These are phyloP conservation scores for Phlyctochytrium planicorne DNA, from an alignment of 192 early-diverging fungal species.

Conservation along the genomic window DNA sequence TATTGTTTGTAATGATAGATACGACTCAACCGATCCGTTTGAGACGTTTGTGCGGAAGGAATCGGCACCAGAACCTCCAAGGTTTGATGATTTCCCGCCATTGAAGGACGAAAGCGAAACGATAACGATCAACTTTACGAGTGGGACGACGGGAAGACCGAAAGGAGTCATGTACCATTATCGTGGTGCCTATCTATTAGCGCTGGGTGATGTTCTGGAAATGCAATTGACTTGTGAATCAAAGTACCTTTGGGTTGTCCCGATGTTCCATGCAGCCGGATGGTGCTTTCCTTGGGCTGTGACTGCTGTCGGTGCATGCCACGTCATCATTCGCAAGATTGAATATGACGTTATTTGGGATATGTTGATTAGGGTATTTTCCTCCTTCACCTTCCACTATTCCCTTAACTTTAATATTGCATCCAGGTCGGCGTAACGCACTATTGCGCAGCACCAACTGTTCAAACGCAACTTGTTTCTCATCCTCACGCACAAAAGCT, in stretches of 20 bases:
- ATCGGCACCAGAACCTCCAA: slow-evolving; percentile 23
- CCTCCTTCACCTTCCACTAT: no score
- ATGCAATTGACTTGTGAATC: slow-evolving; percentile 41
- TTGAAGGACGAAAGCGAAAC: slow-evolving; percentile 44
- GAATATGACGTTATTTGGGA: slow-evolving; percentile 60
- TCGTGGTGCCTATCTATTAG: slow-evolving; percentile 52
- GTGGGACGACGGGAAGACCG: slow-evolving; percentile 58
- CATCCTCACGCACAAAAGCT: slow-evolving; percentile 39
- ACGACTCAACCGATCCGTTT: slow-evolving; percentile 39
- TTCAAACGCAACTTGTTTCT: slow-evolving; percentile 54
- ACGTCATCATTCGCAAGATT: slow-evolving; percentile 53
- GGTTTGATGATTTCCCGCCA: slow-evolving; percentile 47
- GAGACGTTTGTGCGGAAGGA: slow-evolving; percentile 43
- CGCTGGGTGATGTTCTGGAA: slow-evolving; percentile 46
- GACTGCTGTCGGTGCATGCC: slow-evolving; percentile 27
- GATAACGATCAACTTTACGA: slow-evolving; percentile 58
- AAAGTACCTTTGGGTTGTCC: slow-evolving; percentile 53
- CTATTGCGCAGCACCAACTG: slow-evolving; percentile 59
- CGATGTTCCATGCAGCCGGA: slow-evolving; percentile 60
- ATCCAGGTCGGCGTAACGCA: slow-evolving; percentile 49
- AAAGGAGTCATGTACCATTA: slow-evolving; percentile 57
- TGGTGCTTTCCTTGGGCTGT: slow-evolving; percentile 36
- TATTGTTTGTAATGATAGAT: slow-evolving; percentile 5
- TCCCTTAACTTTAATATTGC: no score
- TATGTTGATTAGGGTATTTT: slow-evolving; percentile 30